A percentile compares a stretch with the other conserved stretches of the same genome.
Conservation (phyloP, 306 rosid species). For the Neltuma alba region DNA sequence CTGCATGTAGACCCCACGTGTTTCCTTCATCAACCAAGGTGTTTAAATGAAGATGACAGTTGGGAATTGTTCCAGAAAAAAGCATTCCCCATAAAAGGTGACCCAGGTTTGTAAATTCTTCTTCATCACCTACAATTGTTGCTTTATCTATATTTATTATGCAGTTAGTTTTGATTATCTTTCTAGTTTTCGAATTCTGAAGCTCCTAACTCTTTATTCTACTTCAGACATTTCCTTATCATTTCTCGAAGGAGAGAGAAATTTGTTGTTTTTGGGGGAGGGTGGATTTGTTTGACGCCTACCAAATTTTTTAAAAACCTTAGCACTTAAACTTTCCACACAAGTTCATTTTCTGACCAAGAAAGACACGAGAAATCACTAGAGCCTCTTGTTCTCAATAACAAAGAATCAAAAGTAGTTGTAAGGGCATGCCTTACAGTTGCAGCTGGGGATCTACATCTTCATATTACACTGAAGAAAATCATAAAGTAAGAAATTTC, state of each 20-base stretch:
- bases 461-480: conserved; percentile 16
- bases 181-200: conserved; percentile 24
- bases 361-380: not conserved
- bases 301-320: not conserved
- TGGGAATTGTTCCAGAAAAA: conserved; percentile 56
- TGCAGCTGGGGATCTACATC: not conserved
- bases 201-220: not conserved
- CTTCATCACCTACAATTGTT: not conserved
- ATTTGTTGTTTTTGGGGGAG: not conserved
- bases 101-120: conserved; percentile 41
- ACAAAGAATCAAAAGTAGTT: not conserved
- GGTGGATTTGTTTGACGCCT: not conserved
- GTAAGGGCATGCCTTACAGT: not conserved
- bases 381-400: not conserved
- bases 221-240: not conserved
- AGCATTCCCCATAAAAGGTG: conserved; percentile 41
- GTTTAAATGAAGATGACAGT: conserved; percentile 40
- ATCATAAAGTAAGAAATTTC: not conserved
- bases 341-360: not conserved
- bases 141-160: not conserved
- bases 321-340: not conserved
- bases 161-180: conserved; percentile 10
- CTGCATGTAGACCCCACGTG: conserved; percentile 38
- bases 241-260: not conserved
- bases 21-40: conserved; percentile 42